Evolutionary conservation across 2,329 filamentous ascomycete genomes (phyloP).

Genomic region (Cladosporium phlei): DNA sequence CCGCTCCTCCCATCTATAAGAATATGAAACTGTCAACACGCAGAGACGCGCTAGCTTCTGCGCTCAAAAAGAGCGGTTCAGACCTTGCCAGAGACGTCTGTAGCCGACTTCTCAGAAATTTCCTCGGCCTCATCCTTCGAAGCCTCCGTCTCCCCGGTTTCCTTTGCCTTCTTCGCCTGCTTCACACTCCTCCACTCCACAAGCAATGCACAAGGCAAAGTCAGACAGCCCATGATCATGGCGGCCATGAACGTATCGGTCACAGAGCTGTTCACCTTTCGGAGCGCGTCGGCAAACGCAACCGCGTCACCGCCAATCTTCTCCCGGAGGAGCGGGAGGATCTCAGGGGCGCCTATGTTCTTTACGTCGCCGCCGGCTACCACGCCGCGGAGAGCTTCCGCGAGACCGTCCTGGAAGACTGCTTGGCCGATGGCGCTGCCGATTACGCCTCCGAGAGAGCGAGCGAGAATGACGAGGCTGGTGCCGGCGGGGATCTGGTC

Average conservation of each 20-base stretch:
- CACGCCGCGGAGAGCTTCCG: neutral
- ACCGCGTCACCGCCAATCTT: neutral
- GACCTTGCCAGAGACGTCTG: neutral
- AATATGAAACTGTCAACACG: too few species aligned
- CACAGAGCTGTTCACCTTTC: conserved; percentile 7
- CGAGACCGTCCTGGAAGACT: conserved; percentile 14
- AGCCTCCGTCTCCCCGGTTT: too few species aligned
- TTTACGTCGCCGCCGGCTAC: neutral
- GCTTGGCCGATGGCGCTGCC: conserved; percentile 11
- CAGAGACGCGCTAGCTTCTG: too few species aligned
- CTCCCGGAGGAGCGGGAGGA: neutral
- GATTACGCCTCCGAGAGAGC: conserved; percentile 14
- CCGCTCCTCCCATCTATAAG: too few species aligned
- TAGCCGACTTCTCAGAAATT: neutral
- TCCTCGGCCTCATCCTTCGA: neutral
- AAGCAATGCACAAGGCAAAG: conserved; percentile 5
- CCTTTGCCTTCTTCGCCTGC: neutral
- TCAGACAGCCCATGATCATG: conserved; percentile 12
- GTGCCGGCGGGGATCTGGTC: conserved; percentile 13
- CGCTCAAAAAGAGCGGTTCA: too few species aligned
- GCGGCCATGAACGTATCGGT: conserved; percentile 14
- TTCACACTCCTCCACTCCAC: conserved; percentile 21
- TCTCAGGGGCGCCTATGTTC: neutral
- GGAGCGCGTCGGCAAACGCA: neutral
- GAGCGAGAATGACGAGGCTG: conserved; percentile 12